Evolutionary conservation across 345 rosid genomes (phyloP), one percentile per base, ranked within the genome.

Genomic region (Hypericum perforatum): DNA sequence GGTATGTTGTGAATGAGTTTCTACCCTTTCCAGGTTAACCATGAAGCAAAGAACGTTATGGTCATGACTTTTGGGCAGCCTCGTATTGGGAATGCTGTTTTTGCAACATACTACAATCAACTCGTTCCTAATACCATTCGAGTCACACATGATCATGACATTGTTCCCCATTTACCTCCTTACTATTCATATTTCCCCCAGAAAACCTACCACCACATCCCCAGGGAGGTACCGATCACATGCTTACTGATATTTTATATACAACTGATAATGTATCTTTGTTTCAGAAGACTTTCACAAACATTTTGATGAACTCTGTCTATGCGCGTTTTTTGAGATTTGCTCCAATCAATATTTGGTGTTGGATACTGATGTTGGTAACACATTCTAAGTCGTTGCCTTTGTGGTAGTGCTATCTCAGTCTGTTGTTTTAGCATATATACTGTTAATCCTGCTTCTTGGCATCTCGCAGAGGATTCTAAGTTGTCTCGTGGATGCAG

Each of bases 41-140:
- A 58, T 59, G 68, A 81, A 56, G 78, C 79, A 32, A 59, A 70
- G 61, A 74, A 77, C 56, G 84, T 88, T 43, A 82, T 72, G 63
- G 85, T 85, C 61, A 66, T 88, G 67, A 88, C 98, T 7, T 92
- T 85, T 78, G 98, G 98, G 65, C 98, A 85, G 53, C 98, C 98
- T 58, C 94, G 98, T 55, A 63, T 92, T 39, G 98, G 98, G 55
- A 92, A 88, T 81, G 88, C 89, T 0, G 88, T 46, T 47, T 92
- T 92, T 72, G 78, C 95, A 63, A 69, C 86, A 29, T 88, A 66
- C 68, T 85, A 88, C 54, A 73, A 74, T 56, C 59, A 74, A 47
- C 74, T 75, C 55, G 86, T 92, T 52, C 95, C 95, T 5, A 69
- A 88, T 62, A 73, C 89, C 10, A 70, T 85, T 54, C 75, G 98